A percentile compares a stretch with the other conserved stretches of the same genome.
phyloP scores from a whole-genome alignment of 1,139 yeast species.

The Lipomyces yarrowii region DNA sequence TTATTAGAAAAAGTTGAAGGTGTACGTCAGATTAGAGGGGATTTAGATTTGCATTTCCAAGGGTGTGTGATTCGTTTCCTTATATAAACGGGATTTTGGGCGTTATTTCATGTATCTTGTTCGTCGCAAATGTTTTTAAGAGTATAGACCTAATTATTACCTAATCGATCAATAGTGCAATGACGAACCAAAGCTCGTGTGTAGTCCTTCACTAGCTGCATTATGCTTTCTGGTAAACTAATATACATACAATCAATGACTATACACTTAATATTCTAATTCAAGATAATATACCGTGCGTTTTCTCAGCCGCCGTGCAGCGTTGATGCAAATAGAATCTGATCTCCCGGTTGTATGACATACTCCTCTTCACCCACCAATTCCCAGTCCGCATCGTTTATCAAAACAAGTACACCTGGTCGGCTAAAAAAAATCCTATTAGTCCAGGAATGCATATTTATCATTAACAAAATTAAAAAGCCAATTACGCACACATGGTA shows the following conservation, averaged over 20 bases:
- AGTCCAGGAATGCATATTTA: not conserved
- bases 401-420: conserved; percentile 88
- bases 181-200: not conserved
- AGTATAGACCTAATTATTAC: not conserved
- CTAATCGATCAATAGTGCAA: not conserved
- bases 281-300: too few relatives aligned
- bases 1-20: not conserved
- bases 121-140: not conserved
- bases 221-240: not conserved
- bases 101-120: not conserved
- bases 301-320: conserved; percentile 80
- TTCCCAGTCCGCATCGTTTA: conserved; percentile 98
- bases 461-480: not conserved
- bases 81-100: not conserved
- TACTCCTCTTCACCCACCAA: conserved; percentile 86
- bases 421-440: not conserved
- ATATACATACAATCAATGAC: not conserved
- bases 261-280: too few relatives aligned
- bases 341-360: conserved; percentile 71
- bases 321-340: conserved; percentile 86
- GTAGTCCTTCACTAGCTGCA: not conserved
- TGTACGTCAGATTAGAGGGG: not conserved
- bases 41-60: not conserved
- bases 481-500: conserved; percentile 42
- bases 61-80: not conserved